A percentile compares a stretch with the other conserved stretches of the same genome.
phyloP scores from a whole-genome alignment of 177 flowering plant genomes.

The Vitis hybrid region DNA sequence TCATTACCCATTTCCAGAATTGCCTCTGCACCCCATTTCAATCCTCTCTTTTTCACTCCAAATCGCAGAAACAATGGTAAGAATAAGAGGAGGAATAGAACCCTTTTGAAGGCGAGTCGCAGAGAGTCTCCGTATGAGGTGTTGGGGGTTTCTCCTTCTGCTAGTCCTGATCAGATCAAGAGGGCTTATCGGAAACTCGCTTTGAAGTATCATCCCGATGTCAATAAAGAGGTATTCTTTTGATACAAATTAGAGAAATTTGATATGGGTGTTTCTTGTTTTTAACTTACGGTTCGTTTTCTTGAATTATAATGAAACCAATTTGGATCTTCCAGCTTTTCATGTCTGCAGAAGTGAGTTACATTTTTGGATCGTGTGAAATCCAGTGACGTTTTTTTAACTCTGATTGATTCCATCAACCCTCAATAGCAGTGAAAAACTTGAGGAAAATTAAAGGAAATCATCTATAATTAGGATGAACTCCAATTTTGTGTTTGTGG shows the following conservation, averaged over 20 bases:
- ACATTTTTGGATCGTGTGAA: too few relatives aligned
- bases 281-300: neutral
- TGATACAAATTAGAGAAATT: neutral
- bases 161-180: constrained; percentile 69
- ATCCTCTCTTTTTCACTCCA: neutral
- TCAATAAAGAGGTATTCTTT: constrained; percentile 72
- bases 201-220: constrained; percentile 93
- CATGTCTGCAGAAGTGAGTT: too few relatives aligned
- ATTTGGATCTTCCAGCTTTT: neutral
- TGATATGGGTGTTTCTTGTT: neutral
- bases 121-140: constrained; percentile 86
- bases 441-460: too few relatives aligned
- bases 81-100: constrained; percentile 10
- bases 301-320: too few relatives aligned
- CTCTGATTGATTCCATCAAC: too few relatives aligned
- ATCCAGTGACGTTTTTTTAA: too few relatives aligned
- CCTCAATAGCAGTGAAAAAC: too few relatives aligned
- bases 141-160: constrained; percentile 78
- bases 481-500: too few relatives aligned
- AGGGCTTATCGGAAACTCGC: constrained; percentile 94
- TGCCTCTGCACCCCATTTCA: constrained; percentile 18
- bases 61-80: constrained; percentile 6
- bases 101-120: constrained; percentile 42
- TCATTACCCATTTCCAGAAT: constrained; percentile 34
- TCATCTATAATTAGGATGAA: too few relatives aligned